Conservation (phyloP, 495 filamentous ascomycete genomes). For the Jackrogersella minutella region DNA sequence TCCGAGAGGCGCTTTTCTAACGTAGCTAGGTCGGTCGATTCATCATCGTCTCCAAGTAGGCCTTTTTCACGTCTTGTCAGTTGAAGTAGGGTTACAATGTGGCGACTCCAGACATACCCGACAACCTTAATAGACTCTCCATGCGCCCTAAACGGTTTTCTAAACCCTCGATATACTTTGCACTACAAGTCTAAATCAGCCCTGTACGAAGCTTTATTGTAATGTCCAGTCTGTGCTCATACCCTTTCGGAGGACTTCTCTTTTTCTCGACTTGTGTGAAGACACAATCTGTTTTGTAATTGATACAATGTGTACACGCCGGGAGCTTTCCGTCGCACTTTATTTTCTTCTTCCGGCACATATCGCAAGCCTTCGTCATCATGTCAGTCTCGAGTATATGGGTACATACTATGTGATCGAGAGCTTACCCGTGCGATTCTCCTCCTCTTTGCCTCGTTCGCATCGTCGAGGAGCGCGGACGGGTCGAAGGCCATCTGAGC, state of each 20-base stretch:
- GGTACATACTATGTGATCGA: background rate
- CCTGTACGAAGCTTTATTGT: background rate
- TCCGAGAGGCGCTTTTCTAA: conserved; percentile 84
- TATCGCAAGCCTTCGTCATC: conserved; percentile 84
- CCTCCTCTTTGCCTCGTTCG: conserved; percentile 87
- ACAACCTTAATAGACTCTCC: conserved; percentile 88
- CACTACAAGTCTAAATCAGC: conserved; percentile 54
- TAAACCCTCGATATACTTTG: conserved; percentile 97
- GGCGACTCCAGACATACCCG: conserved; percentile 58
- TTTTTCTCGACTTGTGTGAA: conserved; percentile 99
- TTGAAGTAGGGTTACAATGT: background rate
- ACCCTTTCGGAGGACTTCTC: conserved; percentile 97
- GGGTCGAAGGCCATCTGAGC: conserved; percentile 70
- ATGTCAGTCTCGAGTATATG: conserved; percentile 20
- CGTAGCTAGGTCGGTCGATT: conserved; percentile 86
- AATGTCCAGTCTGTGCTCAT: conserved; percentile 42
- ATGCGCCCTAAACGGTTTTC: conserved; percentile 94
- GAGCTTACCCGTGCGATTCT: conserved; percentile 84
- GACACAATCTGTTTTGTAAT: conserved; percentile 98
- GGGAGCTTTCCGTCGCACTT: conserved; percentile 98
- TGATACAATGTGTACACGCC: conserved; percentile 93
- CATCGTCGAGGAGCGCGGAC: conserved; percentile 65
- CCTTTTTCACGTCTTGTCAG: conserved; percentile 49
- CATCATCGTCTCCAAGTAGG: conserved; percentile 83
- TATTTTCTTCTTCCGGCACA: conserved; percentile 99